Evolutionary conservation across 2,329 filamentous ascomycete genomes (phyloP), one percentile per base, ranked within the genome.

Genomic region (Fusarium sp.): DNA sequence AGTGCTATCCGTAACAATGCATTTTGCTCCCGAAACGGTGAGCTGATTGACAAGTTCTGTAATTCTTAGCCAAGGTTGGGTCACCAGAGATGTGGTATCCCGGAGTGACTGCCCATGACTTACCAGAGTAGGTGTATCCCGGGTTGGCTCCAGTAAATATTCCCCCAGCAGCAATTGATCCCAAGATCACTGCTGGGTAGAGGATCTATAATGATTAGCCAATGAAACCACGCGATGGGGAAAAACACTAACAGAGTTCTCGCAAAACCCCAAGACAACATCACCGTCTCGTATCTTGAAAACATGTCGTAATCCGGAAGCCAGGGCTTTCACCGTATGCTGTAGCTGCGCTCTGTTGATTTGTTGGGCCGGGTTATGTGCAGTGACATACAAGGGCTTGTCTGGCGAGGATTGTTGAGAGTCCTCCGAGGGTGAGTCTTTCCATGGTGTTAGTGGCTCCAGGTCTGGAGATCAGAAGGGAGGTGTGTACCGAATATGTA

Each of bases 101-200:
- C 3, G 2, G 0, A 35, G 5, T 14, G 7, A 4, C 10, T 17
- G 17, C 7, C 15, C 11, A 10, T 17, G 22, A 25, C 59, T 29
- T 31, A 63, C 52, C 53, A 14, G 64, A 39, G 8, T 41, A 31
- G 0, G 53, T 53, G 10, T 67, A 67, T 38, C 39, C 41, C 13
- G 64, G 64, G 25, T 67, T 67, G 1, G 59, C 52, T 3, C 64
- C 60, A 18, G 63, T 66, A 18, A 66, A 66, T 13, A 66, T n/a
- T 5, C 50, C 44, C 5, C 63, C 58, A 3, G 63, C 15, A 17
- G 58, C 61, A 20, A 66, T 63, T 8, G 58, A 22, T 3, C 39
- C 58, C 1, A 62, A 4, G 2, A 66, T 45, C 2, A 67, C 35
- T 4, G 20, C 64, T 22, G 59, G 64, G 18, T 67, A 63, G 9